phyloP scores from a whole-genome alignment of 2,329 filamentous ascomycete genomes.

The Xylariaceae sp. region DNA sequence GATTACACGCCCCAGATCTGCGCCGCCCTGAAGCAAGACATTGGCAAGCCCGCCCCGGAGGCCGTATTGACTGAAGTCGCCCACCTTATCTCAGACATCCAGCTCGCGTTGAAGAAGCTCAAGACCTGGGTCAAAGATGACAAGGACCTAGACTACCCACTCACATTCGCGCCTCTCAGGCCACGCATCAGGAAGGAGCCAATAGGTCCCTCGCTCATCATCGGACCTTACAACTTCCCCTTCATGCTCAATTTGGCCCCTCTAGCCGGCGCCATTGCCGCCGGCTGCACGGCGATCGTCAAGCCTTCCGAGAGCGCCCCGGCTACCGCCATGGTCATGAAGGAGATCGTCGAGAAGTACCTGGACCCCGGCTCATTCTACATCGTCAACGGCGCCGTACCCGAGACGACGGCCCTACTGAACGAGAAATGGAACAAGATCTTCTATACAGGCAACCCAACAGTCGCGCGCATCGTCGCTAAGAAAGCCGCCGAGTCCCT shows the following conservation, averaged over 20 bases:
- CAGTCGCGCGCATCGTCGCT: slow-evolving; percentile 80
- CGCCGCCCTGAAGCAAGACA: slow-evolving; percentile 72
- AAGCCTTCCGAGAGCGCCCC: slow-evolving; percentile 88
- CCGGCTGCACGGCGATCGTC: slow-evolving; percentile 82
- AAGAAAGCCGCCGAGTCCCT: slow-evolving; percentile 86
- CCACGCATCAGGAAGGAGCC: slow-evolving; percentile 84
- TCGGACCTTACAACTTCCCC: slow-evolving; percentile 94
- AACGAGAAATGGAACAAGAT: slow-evolving; percentile 97
- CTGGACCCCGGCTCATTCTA: slow-evolving; percentile 75
- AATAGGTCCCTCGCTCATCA: slow-evolving; percentile 75
- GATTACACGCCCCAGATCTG: slow-evolving; percentile 71
- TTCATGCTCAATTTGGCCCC: slow-evolving; percentile 75
- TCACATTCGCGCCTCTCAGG: slow-evolving; percentile 64
- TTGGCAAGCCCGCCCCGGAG: slow-evolving; percentile 76
- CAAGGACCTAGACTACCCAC: slow-evolving; percentile 62
- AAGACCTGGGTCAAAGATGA: slow-evolving; percentile 83
- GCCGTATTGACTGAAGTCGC: slow-evolving; percentile 68
- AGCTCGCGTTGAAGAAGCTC: slow-evolving; percentile 74
- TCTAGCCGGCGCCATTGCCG: slow-evolving; percentile 83
- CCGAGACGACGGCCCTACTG: slow-evolving; percentile 77
- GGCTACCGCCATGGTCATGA: slow-evolving; percentile 70
- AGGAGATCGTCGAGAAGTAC: slow-evolving; percentile 69
- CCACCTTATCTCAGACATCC: slow-evolving; percentile 76
- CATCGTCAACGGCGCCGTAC: slow-evolving; percentile 74
- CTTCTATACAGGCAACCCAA: slow-evolving; percentile 82